phyloP scores from a whole-genome alignment of 1,139 yeast species.

The Magnusiomyces suaveolens region DNA sequence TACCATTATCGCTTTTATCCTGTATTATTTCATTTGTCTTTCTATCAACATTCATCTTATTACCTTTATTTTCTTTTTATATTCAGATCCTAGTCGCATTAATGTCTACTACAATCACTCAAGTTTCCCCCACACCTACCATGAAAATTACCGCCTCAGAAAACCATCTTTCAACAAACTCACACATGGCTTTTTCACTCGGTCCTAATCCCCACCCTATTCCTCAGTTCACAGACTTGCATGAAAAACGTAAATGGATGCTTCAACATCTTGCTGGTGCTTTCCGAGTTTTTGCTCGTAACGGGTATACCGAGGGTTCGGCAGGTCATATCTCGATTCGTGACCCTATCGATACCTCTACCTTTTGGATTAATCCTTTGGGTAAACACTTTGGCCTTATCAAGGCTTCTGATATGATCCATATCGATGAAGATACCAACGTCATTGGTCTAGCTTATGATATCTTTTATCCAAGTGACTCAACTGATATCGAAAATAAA shows the following conservation, averaged over 20 bases:
- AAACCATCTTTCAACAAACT: neutral
- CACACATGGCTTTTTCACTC: neutral
- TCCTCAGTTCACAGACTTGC: conserved; percentile 45
- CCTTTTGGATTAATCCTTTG: conserved; percentile 75
- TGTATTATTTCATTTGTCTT: neutral
- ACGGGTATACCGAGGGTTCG: conserved; percentile 63
- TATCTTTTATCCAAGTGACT: conserved; percentile 39
- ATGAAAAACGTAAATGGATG: conserved; percentile 51
- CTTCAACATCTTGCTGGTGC: conserved; percentile 76
- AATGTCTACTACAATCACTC: neutral
- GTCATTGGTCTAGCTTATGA: conserved; percentile 31
- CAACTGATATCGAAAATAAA: conserved; percentile 28
- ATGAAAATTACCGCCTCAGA: neutral
- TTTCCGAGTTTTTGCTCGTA: conserved; percentile 65
- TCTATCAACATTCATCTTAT: neutral
- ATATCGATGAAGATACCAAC: conserved; percentile 62
- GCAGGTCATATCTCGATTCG: conserved; percentile 77
- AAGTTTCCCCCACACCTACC: neutral
- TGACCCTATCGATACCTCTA: conserved; percentile 61
- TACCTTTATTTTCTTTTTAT: neutral
- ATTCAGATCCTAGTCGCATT: too few species aligned
- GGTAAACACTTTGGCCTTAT: conserved; percentile 63
- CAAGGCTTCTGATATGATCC: conserved; percentile 66
- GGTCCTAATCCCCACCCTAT: conserved; percentile 24
- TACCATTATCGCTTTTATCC: neutral